Conservation (phyloP, 192 early-diverging fungal species). For the Umbelopsis isabellina region DNA sequence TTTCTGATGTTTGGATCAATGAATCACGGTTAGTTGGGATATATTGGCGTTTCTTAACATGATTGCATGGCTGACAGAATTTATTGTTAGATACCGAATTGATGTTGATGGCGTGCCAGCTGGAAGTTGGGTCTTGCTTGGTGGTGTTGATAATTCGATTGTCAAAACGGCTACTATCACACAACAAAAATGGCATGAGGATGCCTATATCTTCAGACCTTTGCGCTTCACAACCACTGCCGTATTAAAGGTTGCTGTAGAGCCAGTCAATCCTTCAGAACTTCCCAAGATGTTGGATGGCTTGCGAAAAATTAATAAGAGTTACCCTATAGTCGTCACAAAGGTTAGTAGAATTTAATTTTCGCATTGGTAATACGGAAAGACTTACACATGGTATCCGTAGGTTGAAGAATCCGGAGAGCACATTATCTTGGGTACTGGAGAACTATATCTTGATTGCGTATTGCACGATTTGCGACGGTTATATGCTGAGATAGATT, state of each 20-base stretch:
- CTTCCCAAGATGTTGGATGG: slow-evolving; percentile 98
- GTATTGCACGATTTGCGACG: slow-evolving; percentile 93
- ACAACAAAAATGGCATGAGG: slow-evolving; percentile 64
- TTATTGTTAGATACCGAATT: slow-evolving; percentile 68
- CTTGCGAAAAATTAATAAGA: slow-evolving; percentile 93
- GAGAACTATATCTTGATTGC: slow-evolving; percentile 96
- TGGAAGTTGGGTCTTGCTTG: slow-evolving; percentile 89
- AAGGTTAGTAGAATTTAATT: slow-evolving; percentile 46
- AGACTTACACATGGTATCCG: not conserved
- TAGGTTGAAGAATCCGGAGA: slow-evolving; percentile 95
- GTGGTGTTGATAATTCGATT: slow-evolving; percentile 92
- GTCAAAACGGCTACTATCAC: slow-evolving; percentile 96
- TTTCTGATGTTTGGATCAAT: slow-evolving; percentile 74
- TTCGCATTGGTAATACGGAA: not conserved
- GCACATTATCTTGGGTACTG: slow-evolving; percentile 92
- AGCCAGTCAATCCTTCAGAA: slow-evolving; percentile 97
- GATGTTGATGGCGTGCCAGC: slow-evolving; percentile 79
- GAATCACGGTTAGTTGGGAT: slow-evolving; percentile 67
- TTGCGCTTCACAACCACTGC: slow-evolving; percentile 80
- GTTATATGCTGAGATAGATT: slow-evolving; percentile 94
- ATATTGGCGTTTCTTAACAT: too few relatives aligned
- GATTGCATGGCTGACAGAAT: not conserved
- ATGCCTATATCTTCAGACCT: slow-evolving; percentile 82
- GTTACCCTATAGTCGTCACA: slow-evolving; percentile 87
- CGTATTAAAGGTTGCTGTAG: slow-evolving; percentile 94